phyloP scores from a whole-genome alignment of 2,329 filamentous ascomycete species.

The Aspergillus glaucus region DNA sequence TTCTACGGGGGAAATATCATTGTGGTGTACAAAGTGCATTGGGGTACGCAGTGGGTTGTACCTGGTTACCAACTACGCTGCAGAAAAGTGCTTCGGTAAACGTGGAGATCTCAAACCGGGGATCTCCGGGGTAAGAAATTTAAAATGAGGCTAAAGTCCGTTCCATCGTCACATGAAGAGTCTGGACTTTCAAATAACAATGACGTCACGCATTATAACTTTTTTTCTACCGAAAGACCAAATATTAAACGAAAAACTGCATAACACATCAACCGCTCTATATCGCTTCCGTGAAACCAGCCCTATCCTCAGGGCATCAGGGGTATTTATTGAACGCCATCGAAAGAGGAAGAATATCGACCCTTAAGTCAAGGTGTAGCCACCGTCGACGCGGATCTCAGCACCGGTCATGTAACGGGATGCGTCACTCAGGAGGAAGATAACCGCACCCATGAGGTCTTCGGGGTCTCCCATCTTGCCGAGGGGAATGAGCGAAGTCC shows the following conservation, averaged over 20 bases:
- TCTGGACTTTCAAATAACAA: too few relatives aligned
- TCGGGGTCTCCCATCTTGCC: conserved; percentile 90
- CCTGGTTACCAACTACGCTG: too few relatives aligned
- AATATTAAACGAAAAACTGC: too few relatives aligned
- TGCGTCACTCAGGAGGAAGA: conserved; percentile 77
- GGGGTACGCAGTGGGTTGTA: too few relatives aligned
- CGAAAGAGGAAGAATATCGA: neutral
- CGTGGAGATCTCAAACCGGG: too few relatives aligned
- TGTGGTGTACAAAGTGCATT: too few relatives aligned
- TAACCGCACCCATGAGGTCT: conserved; percentile 88
- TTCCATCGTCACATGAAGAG: too few relatives aligned
- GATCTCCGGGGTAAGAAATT: too few relatives aligned
- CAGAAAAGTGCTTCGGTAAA: too few relatives aligned
- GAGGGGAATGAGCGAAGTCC: conserved; percentile 85
- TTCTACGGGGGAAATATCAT: too few relatives aligned
- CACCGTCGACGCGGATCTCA: conserved; percentile 76
- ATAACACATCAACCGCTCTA: neutral
- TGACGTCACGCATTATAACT: neutral
- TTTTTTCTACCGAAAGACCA: neutral
- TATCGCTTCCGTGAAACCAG: neutral
- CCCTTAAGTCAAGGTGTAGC: conserved; percentile 71
- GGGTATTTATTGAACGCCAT: neutral
- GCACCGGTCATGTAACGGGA: conserved; percentile 67
- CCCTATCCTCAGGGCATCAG: neutral
- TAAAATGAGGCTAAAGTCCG: too few relatives aligned